These are phyloP conservation scores for Salisapilia sapeloensis DNA, from an alignment of 352 stramenopile species.

Conservation along the genomic window DNA sequence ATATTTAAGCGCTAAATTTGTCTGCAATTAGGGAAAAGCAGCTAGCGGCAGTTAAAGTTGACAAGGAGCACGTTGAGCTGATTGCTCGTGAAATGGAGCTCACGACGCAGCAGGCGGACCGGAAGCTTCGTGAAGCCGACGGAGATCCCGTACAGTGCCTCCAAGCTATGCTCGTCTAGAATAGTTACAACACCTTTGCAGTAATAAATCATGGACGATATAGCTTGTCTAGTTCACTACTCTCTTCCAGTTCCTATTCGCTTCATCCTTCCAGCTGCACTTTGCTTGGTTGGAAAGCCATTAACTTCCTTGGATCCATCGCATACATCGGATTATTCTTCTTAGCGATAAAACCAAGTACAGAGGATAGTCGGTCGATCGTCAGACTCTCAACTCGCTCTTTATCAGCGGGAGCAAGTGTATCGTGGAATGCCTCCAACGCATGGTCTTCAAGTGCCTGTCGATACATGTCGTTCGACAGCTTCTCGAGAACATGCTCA, in stretches of 20 bases:
- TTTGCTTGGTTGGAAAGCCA: too few relatives aligned
- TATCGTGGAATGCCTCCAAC: too few relatives aligned
- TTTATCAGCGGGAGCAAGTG: neutral
- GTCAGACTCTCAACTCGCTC: neutral
- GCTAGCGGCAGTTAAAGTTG: conserved; percentile 63
- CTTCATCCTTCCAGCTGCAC: too few relatives aligned
- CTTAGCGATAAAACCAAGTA: too few relatives aligned
- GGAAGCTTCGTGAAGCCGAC: conserved; percentile 64
- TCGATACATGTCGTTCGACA: too few relatives aligned
- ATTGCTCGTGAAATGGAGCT: conserved; percentile 69
- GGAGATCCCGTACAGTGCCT: conserved; percentile 61
- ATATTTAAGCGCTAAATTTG: neutral
- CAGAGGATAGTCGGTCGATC: too few relatives aligned
- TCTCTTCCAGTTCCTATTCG: too few relatives aligned
- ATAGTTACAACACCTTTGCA: too few relatives aligned
- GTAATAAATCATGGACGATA: neutral
- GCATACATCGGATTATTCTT: too few relatives aligned
- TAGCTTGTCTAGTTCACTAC: neutral
- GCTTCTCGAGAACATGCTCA: conserved; percentile 33
- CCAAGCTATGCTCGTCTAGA: conserved; percentile 26
- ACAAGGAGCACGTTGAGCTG: conserved; percentile 66
- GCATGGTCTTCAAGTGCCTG: too few relatives aligned
- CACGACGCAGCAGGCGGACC: conserved; percentile 48
- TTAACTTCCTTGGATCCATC: too few relatives aligned
- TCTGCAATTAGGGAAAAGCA: conserved; percentile 33